Evolutionary conservation across 1,139 yeast genomes (phyloP).

Genomic region (Geotrichum macrosporum): DNA sequence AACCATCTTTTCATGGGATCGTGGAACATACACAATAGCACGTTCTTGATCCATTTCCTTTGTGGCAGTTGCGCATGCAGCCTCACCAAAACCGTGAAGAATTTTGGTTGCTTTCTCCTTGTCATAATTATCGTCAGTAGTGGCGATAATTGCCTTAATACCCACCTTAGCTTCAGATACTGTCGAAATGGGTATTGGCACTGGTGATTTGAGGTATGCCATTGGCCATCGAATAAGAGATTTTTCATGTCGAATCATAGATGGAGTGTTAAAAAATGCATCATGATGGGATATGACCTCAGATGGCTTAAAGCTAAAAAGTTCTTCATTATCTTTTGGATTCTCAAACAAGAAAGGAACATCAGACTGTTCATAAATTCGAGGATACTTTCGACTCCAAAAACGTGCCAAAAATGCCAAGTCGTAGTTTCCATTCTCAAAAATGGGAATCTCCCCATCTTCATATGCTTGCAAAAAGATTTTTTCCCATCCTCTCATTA

Average conservation of each 20-base stretch:
- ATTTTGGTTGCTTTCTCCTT: constrained; percentile 44
- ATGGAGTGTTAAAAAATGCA: constrained; percentile 24
- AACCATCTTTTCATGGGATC: constrained; percentile 43
- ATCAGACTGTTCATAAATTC: constrained; percentile 28
- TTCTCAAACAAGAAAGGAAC: constrained; percentile 41
- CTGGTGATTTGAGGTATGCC: constrained; percentile 23
- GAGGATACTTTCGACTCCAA: constrained; percentile 54
- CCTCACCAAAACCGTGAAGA: constrained; percentile 45
- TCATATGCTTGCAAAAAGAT: constrained; percentile 52
- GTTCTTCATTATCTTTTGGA: constrained; percentile 11
- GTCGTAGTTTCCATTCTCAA: constrained; percentile 46
- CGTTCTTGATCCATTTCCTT: constrained; percentile 50
- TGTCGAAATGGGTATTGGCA: not conserved
- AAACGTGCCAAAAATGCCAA: constrained; percentile 48
- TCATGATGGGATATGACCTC: constrained; percentile 26
- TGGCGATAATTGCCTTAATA: constrained; percentile 58
- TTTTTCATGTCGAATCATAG: constrained; percentile 35
- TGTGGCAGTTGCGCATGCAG: constrained; percentile 48
- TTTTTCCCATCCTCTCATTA: constrained; percentile 56
- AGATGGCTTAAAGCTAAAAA: constrained; percentile 4
- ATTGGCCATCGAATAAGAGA: constrained; percentile 21
- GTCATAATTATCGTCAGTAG: constrained; percentile 48
- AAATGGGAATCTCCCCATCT: constrained; percentile 45
- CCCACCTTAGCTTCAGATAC: constrained; percentile 31
- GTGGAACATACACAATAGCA: constrained; percentile 49